phyloP scores from a whole-genome alignment of 2,329 filamentous ascomycete genomes.

The Rhytidhysteron rufulum region DNA sequence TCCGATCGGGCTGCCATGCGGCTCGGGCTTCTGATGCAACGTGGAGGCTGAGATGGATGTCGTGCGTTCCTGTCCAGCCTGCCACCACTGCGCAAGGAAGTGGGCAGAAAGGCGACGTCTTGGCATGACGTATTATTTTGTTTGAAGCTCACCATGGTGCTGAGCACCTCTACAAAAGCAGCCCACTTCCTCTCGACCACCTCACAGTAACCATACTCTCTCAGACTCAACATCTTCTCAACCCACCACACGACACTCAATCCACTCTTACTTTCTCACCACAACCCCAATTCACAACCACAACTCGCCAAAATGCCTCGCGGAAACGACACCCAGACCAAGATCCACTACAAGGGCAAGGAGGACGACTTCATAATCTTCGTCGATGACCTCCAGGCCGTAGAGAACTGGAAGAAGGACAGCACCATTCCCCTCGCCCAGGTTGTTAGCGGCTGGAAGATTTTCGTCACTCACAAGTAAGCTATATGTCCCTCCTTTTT shows the following conservation, averaged over 20 bases:
- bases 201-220: slow-evolving; percentile 5
- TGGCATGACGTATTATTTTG: slow-evolving; percentile 32
- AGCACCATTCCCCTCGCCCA: slow-evolving; percentile 74
- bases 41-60: neutral
- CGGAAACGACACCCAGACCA: slow-evolving; percentile 58
- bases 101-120: slow-evolving; percentile 13
- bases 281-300: neutral
- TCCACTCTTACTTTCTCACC: neutral
- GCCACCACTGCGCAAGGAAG: slow-evolving; percentile 7
- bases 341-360: slow-evolving; percentile 81
- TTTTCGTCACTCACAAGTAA: slow-evolving; percentile 88
- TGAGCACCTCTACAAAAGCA: slow-evolving; percentile 33
- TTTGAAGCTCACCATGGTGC: slow-evolving; percentile 4
- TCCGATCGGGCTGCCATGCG: neutral
- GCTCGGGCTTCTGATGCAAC: neutral
- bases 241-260: slow-evolving; percentile 3
- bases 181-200: slow-evolving; percentile 4
- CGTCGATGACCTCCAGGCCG: slow-evolving; percentile 57
- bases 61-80: no score
- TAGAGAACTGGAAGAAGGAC: slow-evolving; percentile 81
- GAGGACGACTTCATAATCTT: slow-evolving; percentile 67
- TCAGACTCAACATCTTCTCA: neutral
- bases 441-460: slow-evolving; percentile 82
- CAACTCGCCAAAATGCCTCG: slow-evolving; percentile 27
- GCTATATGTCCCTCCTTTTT: slow-evolving; percentile 35